Base-by-base conservation (phyloP, 2,329 filamentous ascomycete genomes). In the Monosporascus sp. region DNA sequence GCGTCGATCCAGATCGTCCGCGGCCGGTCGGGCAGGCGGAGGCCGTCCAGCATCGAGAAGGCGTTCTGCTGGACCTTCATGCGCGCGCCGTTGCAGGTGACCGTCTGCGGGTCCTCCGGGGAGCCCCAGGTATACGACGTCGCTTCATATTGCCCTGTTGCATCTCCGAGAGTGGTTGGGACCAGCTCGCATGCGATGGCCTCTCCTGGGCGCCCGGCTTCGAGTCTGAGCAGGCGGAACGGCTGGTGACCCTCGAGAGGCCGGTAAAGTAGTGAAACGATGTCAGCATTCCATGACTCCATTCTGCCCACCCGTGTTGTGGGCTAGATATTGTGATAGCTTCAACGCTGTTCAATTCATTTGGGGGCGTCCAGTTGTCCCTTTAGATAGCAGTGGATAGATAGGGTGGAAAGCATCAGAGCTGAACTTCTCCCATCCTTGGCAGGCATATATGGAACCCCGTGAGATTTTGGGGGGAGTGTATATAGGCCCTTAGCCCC, bases 201-300 rank as follows among this genome's bases (percentile, higher is more conserved):
- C 6, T 58, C 50, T 18, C 48, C 50, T 11, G 22, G 50, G 11
- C 43, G 36, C 3, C 57, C 62, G 3, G 60, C 56, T 17, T 54
- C 50, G 14, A 64, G 53, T 15, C 52, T 39, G 41, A 64, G 60
- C 5, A 62, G 50, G 6, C 60, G 59, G 14, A 64, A 31, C 9
- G 60, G 53, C 18, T 55, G 45, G 7, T 50, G 18, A 20, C 56
- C 59, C 8, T 48, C 46, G 15, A 64, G 57, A 2, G 56, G 51
- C 24, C 50, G 49, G 24, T 64, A 64, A 25, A 64, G 27, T 18
- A 78, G 77, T 37, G 75, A 74, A 7, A 57, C 61, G 27, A 57
- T 54, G n/a, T 58, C 56, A 7, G 49, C 22, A 22, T 61, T 62
- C 56, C 62, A 63, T 5, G 51, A 47, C 48, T 60, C 58, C 62